phyloP scores from a whole-genome alignment of 768 basidiomycete species.

The Scleroderma bovista region DNA sequence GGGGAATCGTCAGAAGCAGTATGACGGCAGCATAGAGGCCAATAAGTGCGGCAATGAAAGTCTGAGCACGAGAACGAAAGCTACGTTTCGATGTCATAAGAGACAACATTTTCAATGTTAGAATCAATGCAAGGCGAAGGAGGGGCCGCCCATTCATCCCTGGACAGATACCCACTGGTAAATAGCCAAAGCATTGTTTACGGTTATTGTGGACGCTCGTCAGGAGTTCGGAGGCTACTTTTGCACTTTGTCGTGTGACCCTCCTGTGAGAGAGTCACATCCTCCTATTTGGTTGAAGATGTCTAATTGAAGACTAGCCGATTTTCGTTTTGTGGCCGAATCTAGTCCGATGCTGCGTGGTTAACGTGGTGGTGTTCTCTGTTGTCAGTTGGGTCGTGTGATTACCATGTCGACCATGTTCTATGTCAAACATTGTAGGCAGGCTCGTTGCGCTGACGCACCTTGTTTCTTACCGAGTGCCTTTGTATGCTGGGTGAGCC shows the following conservation, averaged over 20 bases:
- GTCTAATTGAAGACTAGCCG: neutral
- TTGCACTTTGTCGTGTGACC: conserved; percentile 1
- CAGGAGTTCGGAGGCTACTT: neutral
- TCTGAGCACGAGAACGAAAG: neutral
- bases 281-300: neutral
- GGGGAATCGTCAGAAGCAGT: conserved; percentile 52
- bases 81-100: neutral
- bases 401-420: neutral
- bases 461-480: too few relatives aligned
- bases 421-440: too few relatives aligned
- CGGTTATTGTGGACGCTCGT: neutral
- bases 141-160: neutral
- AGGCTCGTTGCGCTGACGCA: too few relatives aligned
- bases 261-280: neutral
- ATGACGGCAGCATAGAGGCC: conserved; percentile 50
- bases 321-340: neutral
- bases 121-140: neutral
- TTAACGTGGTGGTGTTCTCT: neutral
- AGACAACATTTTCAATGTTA: neutral
- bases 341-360: neutral
- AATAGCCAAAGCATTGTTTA: neutral
- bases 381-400: neutral
- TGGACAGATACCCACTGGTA: neutral
- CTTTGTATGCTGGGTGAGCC: too few relatives aligned
- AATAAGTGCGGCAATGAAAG: conserved; percentile 35